These are phyloP conservation scores for Suhomyces faveliae DNA, from an alignment of 805 yeast genomes.

Conservation along the genomic window DNA sequence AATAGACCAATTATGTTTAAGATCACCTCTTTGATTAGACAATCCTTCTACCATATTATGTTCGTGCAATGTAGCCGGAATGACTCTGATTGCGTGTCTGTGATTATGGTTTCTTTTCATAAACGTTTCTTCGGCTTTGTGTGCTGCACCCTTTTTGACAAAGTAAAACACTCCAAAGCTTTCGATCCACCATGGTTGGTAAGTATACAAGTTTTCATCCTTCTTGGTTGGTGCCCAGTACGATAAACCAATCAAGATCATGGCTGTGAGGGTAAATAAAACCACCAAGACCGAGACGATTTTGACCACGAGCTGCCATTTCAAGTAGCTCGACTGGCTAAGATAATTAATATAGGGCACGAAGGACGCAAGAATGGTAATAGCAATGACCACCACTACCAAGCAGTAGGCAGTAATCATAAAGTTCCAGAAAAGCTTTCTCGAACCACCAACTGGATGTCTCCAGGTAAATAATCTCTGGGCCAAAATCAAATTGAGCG, in stretches of 20 bases:
- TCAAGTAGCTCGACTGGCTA: slow-evolving; percentile 1
- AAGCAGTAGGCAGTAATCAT: slow-evolving; percentile 13
- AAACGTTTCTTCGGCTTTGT: slow-evolving; percentile 19
- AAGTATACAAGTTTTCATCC: slow-evolving; percentile 21
- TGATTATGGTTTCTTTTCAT: slow-evolving; percentile 21
- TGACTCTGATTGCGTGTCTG: slow-evolving; percentile 22
- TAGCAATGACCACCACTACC: slow-evolving; percentile 10
- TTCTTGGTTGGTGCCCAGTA: slow-evolving; percentile 21
- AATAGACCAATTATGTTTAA: slow-evolving; percentile 15
- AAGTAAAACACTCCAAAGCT: slow-evolving; percentile 19
- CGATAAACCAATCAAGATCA: slow-evolving; percentile 18
- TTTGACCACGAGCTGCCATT: slow-evolving; percentile 12
- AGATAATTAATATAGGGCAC: slow-evolving; percentile 13
- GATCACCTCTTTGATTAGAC: slow-evolving; percentile 17
- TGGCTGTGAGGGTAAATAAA: slow-evolving; percentile 15
- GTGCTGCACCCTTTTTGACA: slow-evolving; percentile 19
- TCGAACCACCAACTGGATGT: slow-evolving; percentile 21
- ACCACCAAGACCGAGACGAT: slow-evolving; percentile 12
- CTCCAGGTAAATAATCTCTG: slow-evolving; percentile 21
- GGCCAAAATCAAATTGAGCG: slow-evolving; percentile 17
- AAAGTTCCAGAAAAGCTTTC: slow-evolving; percentile 15
- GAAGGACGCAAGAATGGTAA: slow-evolving; percentile 13
- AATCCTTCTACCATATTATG: slow-evolving; percentile 16
- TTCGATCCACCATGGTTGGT: slow-evolving; percentile 26
- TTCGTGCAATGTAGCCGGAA: slow-evolving; percentile 23